A percentile compares a stretch with the other conserved stretches of the same genome.
Evolutionary conservation across 495 filamentous ascomycete genomes (phyloP).

Genomic region (Diplogelasinospora grovesii): DNA sequence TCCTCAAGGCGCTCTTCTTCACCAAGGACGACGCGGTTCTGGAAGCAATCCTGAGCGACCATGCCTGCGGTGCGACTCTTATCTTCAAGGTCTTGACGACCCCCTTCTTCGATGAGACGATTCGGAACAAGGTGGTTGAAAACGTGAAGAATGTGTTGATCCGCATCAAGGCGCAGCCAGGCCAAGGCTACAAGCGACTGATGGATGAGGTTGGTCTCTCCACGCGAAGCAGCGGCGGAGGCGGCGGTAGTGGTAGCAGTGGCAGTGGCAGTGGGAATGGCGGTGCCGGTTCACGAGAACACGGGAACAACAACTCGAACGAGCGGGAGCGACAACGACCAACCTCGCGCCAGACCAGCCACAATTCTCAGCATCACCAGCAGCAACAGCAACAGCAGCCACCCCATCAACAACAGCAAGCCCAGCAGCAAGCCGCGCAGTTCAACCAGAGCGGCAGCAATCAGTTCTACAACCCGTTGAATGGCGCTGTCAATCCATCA

Average conservation of each 20-base stretch:
- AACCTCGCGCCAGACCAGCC: constrained; percentile 45
- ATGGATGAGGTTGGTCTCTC: constrained; percentile 96
- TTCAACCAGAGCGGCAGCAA: constrained; percentile 16
- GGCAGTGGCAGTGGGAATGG: constrained; percentile 22
- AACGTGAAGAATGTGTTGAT: constrained; percentile 85
- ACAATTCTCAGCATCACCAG: constrained; percentile 28
- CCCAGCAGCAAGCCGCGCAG: constrained; percentile 27
- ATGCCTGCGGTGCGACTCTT: constrained; percentile 85
- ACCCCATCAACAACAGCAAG: constrained; percentile 16
- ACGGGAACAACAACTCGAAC: constrained; percentile 36
- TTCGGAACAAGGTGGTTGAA: constrained; percentile 79
- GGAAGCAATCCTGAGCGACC: constrained; percentile 86
- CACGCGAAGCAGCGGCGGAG: constrained; percentile 36
- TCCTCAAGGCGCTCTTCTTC: constrained; percentile 92
- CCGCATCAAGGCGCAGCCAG: constrained; percentile 84
- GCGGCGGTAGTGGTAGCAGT: constrained; percentile 3
- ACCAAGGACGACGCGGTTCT: constrained; percentile 79
- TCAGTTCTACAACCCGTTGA: constrained; percentile 40
- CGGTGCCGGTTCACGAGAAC: constrained; percentile 41
- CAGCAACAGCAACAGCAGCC: constrained; percentile 18
- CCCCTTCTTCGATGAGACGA: constrained; percentile 92
- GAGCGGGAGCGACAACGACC: constrained; percentile 46
- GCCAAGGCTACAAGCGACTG: constrained; percentile 93
- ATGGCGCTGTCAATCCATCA: constrained; percentile 19
- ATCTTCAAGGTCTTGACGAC: constrained; percentile 98